A percentile compares a stretch with the other conserved stretches of the same genome.
Conservation (phyloP, 768 basidiomycete species). For the Russula sp. region DNA sequence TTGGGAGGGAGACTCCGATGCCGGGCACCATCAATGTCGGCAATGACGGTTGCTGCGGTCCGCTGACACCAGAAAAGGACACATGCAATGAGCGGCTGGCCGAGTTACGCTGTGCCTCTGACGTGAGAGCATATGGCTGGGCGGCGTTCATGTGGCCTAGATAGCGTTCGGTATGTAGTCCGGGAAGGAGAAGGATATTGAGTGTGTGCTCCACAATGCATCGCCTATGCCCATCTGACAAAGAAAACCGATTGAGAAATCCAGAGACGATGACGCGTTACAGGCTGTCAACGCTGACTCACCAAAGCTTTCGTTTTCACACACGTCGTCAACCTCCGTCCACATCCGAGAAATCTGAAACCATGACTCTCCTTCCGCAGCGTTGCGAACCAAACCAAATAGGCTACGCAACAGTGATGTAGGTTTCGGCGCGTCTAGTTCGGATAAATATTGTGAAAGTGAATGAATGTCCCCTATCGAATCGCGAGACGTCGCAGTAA, state of each 20-base stretch:
- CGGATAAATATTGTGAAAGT: slow-evolving; percentile 51
- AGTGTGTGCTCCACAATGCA: slow-evolving; percentile 75
- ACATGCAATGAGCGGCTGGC: slow-evolving; percentile 22
- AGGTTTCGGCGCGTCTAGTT: slow-evolving; percentile 63
- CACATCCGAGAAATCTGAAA: slow-evolving; percentile 63
- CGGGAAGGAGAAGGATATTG: slow-evolving; percentile 68
- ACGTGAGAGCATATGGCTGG: slow-evolving; percentile 21
- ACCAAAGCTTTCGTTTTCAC: slow-evolving; percentile 78
- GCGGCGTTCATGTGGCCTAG: slow-evolving; percentile 25
- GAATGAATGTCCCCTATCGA: slow-evolving; percentile 66
- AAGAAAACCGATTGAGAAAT: neutral
- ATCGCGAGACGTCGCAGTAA: slow-evolving; percentile 67
- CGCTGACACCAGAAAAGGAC: slow-evolving; percentile 20
- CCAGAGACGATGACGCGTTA: neutral
- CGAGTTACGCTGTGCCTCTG: slow-evolving; percentile 18
- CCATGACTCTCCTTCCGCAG: slow-evolving; percentile 34
- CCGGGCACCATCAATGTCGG: slow-evolving; percentile 52
- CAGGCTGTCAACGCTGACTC: slow-evolving; percentile 22
- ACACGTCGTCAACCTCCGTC: slow-evolving; percentile 68
- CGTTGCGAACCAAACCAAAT: slow-evolving; percentile 38
- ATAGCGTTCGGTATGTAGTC: slow-evolving; percentile 40
- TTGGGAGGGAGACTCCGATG: slow-evolving; percentile 59
- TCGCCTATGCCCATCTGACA: slow-evolving; percentile 62
- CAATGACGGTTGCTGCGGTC: slow-evolving; percentile 26
- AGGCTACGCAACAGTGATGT: slow-evolving; percentile 50